These are phyloP conservation scores for Tremellales sp. DNA, from an alignment of 1,284 basidiomycete species.

Conservation along the genomic window DNA sequence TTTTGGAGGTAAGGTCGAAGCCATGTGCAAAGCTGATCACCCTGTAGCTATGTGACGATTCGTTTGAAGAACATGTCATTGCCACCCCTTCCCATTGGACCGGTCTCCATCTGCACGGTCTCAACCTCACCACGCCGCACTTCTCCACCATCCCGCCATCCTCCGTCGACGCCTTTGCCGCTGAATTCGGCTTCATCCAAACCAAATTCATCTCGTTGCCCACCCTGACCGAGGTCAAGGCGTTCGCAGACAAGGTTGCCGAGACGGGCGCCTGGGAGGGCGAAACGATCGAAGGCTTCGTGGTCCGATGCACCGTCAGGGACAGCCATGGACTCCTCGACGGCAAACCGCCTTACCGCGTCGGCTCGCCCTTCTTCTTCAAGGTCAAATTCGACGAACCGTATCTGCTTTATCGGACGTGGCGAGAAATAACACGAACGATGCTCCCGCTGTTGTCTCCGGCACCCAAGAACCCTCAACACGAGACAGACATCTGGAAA, in stretches of 20 bases:
- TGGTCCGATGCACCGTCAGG: conserved; percentile 74
- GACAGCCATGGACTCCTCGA: conserved; percentile 10
- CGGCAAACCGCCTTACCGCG: conserved; percentile 60
- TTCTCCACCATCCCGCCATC: conserved; percentile 72
- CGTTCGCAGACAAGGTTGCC: conserved; percentile 67
- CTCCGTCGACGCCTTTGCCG: conserved; percentile 73
- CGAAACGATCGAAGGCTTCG: conserved; percentile 90
- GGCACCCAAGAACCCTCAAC: conserved; percentile 6
- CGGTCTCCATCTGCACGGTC: conserved; percentile 89
- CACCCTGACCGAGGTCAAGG: conserved; percentile 64
- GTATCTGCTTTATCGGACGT: conserved; percentile 97
- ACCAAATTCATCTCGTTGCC: conserved; percentile 63
- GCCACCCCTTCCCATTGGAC: conserved; percentile 74
- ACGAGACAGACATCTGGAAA: conserved; percentile 33
- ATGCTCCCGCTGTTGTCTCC: conserved; percentile 54
- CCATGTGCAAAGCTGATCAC: background rate
- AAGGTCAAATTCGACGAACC: conserved; percentile 99
- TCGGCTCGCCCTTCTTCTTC: conserved; percentile 92
- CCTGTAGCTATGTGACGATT: conserved; percentile 86
- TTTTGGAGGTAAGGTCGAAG: conserved; percentile 69
- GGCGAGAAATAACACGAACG: conserved; percentile 86
- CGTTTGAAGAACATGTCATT: conserved; percentile 96
- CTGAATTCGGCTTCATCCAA: conserved; percentile 86
- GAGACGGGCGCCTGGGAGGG: conserved; percentile 74
- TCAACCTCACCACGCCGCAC: conserved; percentile 68